Evolutionary conservation across 495 filamentous ascomycete genomes (phyloP).

Genomic region (Hyphodiscus hymeniophilus): DNA sequence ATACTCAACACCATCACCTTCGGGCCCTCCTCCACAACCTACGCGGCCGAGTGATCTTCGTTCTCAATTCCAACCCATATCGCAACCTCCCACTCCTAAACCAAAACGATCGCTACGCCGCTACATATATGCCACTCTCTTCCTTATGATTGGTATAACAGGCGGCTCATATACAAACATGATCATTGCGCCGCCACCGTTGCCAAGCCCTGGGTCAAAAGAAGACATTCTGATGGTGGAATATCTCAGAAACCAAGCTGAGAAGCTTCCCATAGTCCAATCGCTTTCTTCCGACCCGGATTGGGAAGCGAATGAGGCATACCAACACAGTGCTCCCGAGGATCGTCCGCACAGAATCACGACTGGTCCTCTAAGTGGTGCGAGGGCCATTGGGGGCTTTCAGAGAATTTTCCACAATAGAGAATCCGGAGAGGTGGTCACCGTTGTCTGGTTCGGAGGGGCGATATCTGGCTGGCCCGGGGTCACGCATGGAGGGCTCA

Average conservation of each 20-base stretch:
- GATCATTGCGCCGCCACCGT: conserved; percentile 30
- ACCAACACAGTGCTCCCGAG: conserved; percentile 37
- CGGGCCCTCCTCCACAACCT: neutral
- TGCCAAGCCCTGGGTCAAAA: conserved; percentile 24
- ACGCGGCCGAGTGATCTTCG: conserved; percentile 9
- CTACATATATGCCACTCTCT: conserved; percentile 24
- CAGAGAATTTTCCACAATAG: conserved; percentile 39
- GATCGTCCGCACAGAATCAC: conserved; percentile 26
- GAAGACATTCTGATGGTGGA: conserved; percentile 28
- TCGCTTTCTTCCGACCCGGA: conserved; percentile 41
- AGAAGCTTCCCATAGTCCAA: conserved; percentile 44
- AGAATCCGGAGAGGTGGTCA: conserved; percentile 31
- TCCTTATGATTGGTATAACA: conserved; percentile 30
- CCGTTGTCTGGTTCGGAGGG: conserved; percentile 55
- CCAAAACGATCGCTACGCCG: conserved; percentile 16
- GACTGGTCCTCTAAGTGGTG: conserved; percentile 34
- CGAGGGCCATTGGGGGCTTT: conserved; percentile 37
- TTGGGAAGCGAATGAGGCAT: conserved; percentile 49
- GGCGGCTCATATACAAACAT: conserved; percentile 26
- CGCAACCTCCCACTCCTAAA: conserved; percentile 8
- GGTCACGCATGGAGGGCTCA: conserved; percentile 65
- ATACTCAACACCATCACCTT: conserved; percentile 8
- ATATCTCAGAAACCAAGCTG: conserved; percentile 26
- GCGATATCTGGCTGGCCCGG: conserved; percentile 65
- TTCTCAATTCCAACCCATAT: conserved; percentile 14